A percentile compares a stretch with the other conserved stretches of the same genome.
Conservation (phyloP, 305 asterid genomes). For the Fraxinus latifolia region DNA sequence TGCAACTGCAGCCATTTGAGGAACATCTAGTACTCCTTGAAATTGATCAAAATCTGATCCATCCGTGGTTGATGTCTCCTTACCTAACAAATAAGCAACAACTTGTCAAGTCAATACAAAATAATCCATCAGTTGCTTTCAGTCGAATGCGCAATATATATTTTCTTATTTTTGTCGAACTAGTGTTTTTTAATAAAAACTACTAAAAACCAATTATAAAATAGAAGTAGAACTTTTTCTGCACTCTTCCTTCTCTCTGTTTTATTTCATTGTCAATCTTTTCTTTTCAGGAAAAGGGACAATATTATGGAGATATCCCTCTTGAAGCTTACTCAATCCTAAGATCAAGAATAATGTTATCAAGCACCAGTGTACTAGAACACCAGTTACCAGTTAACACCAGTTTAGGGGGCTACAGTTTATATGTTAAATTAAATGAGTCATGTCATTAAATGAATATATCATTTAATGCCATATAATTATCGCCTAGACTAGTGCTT, state of each 20-base stretch:
- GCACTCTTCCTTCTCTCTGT: not conserved
- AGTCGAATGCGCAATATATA: not conserved
- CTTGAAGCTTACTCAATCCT: not conserved
- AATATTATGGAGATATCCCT: not conserved
- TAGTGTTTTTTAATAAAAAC: not conserved
- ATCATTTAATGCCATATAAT: not conserved
- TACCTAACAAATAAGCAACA: constrained; percentile 39
- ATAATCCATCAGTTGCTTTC: not conserved
- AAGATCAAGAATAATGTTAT: not conserved
- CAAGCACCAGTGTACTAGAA: not conserved
- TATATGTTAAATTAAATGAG: not conserved
- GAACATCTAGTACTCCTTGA: constrained; percentile 43
- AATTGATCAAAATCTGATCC: constrained; percentile 54
- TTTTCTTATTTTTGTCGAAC: not conserved
- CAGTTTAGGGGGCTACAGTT: not conserved
- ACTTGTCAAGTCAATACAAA: constrained; percentile 14
- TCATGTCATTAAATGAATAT: not conserved
- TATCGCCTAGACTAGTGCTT: not conserved
- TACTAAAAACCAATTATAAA: constrained; percentile 2
- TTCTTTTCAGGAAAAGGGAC: not conserved
- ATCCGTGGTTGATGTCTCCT: constrained; percentile 62
- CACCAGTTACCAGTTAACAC: not conserved
- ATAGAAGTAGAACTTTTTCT: not conserved
- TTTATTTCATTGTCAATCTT: not conserved
- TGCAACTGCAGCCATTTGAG: not conserved